Percentiles rank a stretch among this genome's conserved stretches.
phyloP scores from a whole-genome alignment of 331 rosid species.

The Spiraea crenata region DNA sequence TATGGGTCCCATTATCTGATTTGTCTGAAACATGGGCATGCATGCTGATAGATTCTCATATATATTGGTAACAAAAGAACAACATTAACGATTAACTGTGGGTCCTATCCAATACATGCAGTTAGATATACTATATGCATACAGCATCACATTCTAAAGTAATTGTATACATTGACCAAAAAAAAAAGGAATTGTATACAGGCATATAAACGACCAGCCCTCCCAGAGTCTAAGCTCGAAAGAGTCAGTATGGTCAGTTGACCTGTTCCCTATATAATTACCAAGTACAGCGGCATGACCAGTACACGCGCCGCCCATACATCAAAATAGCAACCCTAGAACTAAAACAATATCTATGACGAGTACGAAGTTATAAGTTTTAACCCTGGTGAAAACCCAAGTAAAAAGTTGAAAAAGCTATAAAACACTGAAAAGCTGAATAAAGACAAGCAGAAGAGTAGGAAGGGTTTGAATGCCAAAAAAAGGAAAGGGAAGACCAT shows the following conservation, averaged over 20 bases:
- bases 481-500: constrained; percentile 37
- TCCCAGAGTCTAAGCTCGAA: not conserved
- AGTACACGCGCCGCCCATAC: not conserved
- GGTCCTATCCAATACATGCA: too few species aligned
- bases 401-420: not conserved
- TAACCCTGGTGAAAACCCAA: not conserved
- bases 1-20: too few species aligned
- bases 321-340: constrained; percentile 11
- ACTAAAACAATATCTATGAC: not conserved
- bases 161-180: not conserved
- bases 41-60: too few species aligned
- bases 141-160: too few species aligned
- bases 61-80: too few species aligned
- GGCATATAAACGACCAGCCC: not conserved
- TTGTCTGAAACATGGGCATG: too few species aligned
- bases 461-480: constrained; percentile 30
- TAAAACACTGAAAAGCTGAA: not conserved
- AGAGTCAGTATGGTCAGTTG: not conserved
- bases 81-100: too few species aligned
- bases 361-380: not conserved
- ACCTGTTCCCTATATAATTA: not conserved
- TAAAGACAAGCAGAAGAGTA: constrained; percentile 21
- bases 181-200: not conserved
- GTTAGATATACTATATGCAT: too few species aligned
- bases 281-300: not conserved